A percentile compares a stretch with the other conserved stretches of the same genome.
These are phyloP conservation scores for Trichaptum fuscoviolaceum DNA, from an alignment of 768 basidiomycete species.

Conservation along the genomic window DNA sequence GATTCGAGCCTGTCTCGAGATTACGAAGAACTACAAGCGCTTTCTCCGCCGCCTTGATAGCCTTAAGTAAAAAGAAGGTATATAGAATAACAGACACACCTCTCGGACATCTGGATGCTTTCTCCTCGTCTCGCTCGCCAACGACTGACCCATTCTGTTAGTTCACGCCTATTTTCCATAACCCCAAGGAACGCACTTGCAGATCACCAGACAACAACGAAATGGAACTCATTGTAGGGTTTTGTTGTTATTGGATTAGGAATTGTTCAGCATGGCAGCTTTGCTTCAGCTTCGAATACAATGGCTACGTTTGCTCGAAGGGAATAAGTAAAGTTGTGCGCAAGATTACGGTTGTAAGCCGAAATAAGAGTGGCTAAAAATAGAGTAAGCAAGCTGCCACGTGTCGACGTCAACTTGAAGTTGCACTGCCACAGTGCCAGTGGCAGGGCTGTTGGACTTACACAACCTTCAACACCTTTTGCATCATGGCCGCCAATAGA, in stretches of 20 bases:
- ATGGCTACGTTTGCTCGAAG: background rate
- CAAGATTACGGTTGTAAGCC: no score
- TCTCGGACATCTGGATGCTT: constrained; percentile 93
- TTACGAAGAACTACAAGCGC: constrained; percentile 74
- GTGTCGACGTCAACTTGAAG: no score
- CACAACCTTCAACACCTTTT: background rate
- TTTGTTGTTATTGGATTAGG: background rate
- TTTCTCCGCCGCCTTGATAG: constrained; percentile 76
- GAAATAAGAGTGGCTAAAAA: background rate
- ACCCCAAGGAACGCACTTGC: constrained; percentile 38
- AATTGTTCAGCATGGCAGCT: background rate
- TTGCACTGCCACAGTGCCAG: no score
- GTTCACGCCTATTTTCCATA: constrained; percentile 6
- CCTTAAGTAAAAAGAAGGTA: constrained; percentile 4
- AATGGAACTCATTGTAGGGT: constrained; percentile 20
- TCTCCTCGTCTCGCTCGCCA: constrained; percentile 83
- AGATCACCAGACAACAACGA: constrained; percentile 48
- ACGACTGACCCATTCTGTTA: constrained; percentile 44
- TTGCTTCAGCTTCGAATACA: no score
- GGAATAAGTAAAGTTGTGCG: no score
- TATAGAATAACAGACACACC: constrained; percentile 38
- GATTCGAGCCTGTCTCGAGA: constrained; percentile 61
- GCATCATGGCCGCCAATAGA: constrained; percentile 7
- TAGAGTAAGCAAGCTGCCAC: background rate
- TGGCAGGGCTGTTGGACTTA: no score